Evolutionary conservation across 768 basidiomycete species (phyloP).

Genomic region (Mycena maculata): DNA sequence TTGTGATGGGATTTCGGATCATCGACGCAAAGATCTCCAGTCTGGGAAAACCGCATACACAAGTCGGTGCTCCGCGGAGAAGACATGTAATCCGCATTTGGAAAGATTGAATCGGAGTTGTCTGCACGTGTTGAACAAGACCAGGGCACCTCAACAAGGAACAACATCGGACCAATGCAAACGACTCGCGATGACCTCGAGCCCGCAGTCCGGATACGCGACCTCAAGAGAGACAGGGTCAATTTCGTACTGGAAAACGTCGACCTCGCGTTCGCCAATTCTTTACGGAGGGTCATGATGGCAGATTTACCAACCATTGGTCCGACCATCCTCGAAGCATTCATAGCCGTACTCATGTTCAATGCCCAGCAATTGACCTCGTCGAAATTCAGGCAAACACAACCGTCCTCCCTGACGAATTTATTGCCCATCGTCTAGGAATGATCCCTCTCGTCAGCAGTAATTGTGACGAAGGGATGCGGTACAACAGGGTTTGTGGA

Average conservation of each 20-base stretch:
- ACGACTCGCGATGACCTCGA: slow-evolving; percentile 55
- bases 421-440: slow-evolving; percentile 95
- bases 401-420: slow-evolving; percentile 95
- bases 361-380: slow-evolving; percentile 88
- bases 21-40: no score
- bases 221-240: slow-evolving; percentile 85
- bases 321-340: slow-evolving; percentile 42
- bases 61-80: no score
- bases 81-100: no score
- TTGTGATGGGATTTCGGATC: no score
- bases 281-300: slow-evolving; percentile 92
- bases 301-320: slow-evolving; percentile 97
- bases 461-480: slow-evolving; percentile 90
- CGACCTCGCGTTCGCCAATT: slow-evolving; percentile 98
- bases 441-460: slow-evolving; percentile 91
- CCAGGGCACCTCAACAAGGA: background rate
- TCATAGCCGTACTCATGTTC: slow-evolving; percentile 44
- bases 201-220: slow-evolving; percentile 82
- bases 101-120: no score
- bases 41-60: no score
- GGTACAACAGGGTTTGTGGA: slow-evolving; percentile 73
- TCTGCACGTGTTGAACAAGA: no score
- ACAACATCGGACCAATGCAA: slow-evolving; percentile 16
- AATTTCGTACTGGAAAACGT: slow-evolving; percentile 97
- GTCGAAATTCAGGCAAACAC: slow-evolving; percentile 94